Evolutionary conservation across 306 rosid species (phyloP).

Genomic region (Prunus campanulata): DNA sequence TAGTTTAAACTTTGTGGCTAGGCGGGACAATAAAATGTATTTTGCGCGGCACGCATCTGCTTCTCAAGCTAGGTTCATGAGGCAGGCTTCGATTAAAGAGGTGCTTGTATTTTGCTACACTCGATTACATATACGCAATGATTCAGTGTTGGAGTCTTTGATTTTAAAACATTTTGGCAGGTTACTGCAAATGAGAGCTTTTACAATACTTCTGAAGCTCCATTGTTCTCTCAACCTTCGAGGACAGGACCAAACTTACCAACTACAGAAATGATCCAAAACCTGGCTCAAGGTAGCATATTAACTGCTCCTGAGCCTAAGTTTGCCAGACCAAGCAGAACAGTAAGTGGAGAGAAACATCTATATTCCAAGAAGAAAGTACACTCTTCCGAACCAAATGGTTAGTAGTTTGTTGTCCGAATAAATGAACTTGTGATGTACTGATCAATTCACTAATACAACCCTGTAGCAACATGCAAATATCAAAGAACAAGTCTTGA

Average conservation of each 20-base stretch:
- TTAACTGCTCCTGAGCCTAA: constrained; percentile 37
- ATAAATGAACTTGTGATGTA: not conserved
- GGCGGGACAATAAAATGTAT: constrained; percentile 47
- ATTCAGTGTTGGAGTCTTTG: not conserved
- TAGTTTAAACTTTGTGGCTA: constrained; percentile 48
- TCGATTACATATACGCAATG: not conserved
- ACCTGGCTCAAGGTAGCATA: constrained; percentile 24
- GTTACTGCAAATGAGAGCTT: constrained; percentile 38
- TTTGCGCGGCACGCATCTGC: constrained; percentile 69
- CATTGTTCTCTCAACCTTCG: constrained; percentile 59
- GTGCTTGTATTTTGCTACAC: constrained; percentile 28
- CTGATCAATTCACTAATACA: not conserved
- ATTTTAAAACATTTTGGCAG: constrained; percentile 27
- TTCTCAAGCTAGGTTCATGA: constrained; percentile 61
- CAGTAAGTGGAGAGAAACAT: constrained; percentile 17
- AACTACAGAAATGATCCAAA: constrained; percentile 29
- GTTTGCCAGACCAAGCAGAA: constrained; percentile 49
- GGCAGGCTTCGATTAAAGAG: constrained; percentile 49
- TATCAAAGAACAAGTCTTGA: not conserved
- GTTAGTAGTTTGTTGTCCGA: constrained; percentile 27
- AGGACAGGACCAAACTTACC: constrained; percentile 16
- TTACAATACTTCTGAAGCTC: constrained; percentile 39
- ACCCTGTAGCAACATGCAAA: not conserved
- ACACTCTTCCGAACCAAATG: constrained; percentile 30
- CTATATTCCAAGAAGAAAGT: constrained; percentile 29